These are phyloP conservation scores for Anisodus acutangulus DNA, from an alignment of 257 asterid species.

Conservation along the genomic window DNA sequence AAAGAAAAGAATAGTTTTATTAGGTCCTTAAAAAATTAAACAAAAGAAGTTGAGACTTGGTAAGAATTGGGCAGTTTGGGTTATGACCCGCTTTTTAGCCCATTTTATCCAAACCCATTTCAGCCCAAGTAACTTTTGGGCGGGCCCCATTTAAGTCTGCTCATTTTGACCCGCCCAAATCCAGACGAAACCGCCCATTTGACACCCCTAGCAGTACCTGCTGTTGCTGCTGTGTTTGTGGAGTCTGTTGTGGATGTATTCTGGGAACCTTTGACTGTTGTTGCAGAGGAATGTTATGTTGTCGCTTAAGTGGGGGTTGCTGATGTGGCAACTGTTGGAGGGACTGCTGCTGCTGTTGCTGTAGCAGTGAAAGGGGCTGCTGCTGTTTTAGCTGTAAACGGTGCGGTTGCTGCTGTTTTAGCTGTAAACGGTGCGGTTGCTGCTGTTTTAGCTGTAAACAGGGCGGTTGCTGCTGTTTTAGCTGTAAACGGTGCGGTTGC, in stretches of 20 bases:
- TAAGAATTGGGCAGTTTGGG: too few relatives aligned
- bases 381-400: neutral
- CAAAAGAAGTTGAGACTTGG: too few relatives aligned
- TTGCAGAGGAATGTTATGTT: slow-evolving; percentile 35
- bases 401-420: neutral
- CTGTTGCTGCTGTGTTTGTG: slow-evolving; percentile 48
- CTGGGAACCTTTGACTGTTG: slow-evolving; percentile 46
- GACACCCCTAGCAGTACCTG: slow-evolving; percentile 23
- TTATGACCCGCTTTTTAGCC: too few relatives aligned
- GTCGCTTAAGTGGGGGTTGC: slow-evolving; percentile 38
- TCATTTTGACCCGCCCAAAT: too few relatives aligned
- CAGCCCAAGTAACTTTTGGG: too few relatives aligned
- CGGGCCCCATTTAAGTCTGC: too few relatives aligned
- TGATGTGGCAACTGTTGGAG: neutral
- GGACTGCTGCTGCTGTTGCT: neutral
- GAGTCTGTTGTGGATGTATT: slow-evolving; percentile 39
- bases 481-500: slow-evolving; percentile 30
- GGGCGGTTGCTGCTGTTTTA: neutral
- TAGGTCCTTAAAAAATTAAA: too few relatives aligned
- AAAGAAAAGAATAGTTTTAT: too few relatives aligned
- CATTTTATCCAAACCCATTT: too few relatives aligned
- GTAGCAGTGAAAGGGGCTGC: neutral
- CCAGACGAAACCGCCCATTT: too few relatives aligned
- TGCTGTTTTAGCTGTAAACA: neutral
- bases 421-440: neutral